Evolutionary conservation across 1,139 yeast species (phyloP).

Genomic region (Kluyveromyces sp.): DNA sequence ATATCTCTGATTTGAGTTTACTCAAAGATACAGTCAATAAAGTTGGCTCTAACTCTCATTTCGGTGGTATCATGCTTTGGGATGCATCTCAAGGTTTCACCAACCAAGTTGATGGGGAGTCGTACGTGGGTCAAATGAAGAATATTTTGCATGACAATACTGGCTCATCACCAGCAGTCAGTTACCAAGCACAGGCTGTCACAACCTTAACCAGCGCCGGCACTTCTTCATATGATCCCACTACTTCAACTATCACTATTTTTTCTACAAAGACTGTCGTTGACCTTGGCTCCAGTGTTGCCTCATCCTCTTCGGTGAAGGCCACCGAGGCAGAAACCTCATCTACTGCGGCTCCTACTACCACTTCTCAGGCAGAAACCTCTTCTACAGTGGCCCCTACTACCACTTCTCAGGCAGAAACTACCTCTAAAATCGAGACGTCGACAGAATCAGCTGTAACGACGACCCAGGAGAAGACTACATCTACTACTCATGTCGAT

Average conservation of each 20-base stretch:
- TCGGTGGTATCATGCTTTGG: constrained; percentile 90
- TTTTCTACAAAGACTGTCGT: constrained; percentile 5
- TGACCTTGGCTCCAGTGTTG: constrained; percentile 6
- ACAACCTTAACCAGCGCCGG: constrained; percentile 7
- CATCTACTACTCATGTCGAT: neutral
- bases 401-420: too few relatives aligned
- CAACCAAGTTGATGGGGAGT: constrained; percentile 42
- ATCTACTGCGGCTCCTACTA: neutral
- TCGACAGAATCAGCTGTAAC: too few relatives aligned
- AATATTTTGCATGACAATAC: constrained; percentile 21
- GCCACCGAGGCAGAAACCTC: neutral
- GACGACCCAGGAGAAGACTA: neutral
- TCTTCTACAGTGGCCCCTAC: neutral
- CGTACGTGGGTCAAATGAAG: constrained; percentile 32
- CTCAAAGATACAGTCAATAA: constrained; percentile 35
- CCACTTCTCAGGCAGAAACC: neutral
- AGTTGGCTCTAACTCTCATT: constrained; percentile 38
- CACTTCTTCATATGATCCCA: constrained; percentile 2
- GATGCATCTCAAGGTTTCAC: constrained; percentile 77
- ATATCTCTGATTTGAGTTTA: constrained; percentile 41
- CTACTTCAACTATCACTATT: constrained; percentile 1
- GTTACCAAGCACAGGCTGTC: neutral
- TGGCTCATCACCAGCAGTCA: neutral
- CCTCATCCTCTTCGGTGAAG: constrained; percentile 2
- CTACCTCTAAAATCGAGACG: too few relatives aligned